Base-by-base conservation (phyloP, 2,329 filamentous ascomycete species). In the Penicillium vulpinum region DNA sequence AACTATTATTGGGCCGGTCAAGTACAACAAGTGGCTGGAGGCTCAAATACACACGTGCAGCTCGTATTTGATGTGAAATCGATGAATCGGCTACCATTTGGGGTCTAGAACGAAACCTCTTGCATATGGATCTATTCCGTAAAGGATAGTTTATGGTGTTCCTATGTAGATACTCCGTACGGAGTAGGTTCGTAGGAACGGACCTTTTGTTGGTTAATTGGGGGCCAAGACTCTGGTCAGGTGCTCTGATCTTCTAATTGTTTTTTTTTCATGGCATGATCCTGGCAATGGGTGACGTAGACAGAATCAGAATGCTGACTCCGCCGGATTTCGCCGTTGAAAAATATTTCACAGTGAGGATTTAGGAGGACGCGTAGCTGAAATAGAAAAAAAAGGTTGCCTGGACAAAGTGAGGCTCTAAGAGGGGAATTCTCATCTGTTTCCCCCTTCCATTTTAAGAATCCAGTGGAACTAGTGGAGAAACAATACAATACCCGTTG, bases 361-460 rank as follows among this genome's bases (percentile, higher is more conserved):
- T 13, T 18, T n/a, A n/a, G n/a, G 11, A 28, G 16, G 46, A 49
- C 33, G 31, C 31, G 45, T 15, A 33, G 18, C n/a, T n/a, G n/a
- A n/a, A n/a, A n/a, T n/a, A 31, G 18, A 15, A 39, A 15, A 51
- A 45, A 45, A 26, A 24, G 15, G 49, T 24, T 51, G 39, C 38
- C 49, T 51, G 39, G 24, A 8, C 5, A n/a, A n/a, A n/a, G n/a
- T 33, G 24, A 18, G 54, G 54, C 54, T 56, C 53, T 53, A n/a
- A n/a, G n/a, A n/a, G n/a, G n/a, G n/a, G n/a, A n/a, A n/a, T n/a
- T n/a, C n/a, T n/a, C n/a, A n/a, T n/a, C n/a, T n/a, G n/a, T n/a
- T n/a, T n/a, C n/a, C n/a, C n/a, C n/a, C n/a, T 54, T 56, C 54
- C 54, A 56, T 51, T 55, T 55, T 51, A 56, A 52, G 40, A 56